These are phyloP conservation scores for Microdochium trichocladiopsis DNA, from an alignment of 2,329 filamentous ascomycete species.

Conservation along the genomic window DNA sequence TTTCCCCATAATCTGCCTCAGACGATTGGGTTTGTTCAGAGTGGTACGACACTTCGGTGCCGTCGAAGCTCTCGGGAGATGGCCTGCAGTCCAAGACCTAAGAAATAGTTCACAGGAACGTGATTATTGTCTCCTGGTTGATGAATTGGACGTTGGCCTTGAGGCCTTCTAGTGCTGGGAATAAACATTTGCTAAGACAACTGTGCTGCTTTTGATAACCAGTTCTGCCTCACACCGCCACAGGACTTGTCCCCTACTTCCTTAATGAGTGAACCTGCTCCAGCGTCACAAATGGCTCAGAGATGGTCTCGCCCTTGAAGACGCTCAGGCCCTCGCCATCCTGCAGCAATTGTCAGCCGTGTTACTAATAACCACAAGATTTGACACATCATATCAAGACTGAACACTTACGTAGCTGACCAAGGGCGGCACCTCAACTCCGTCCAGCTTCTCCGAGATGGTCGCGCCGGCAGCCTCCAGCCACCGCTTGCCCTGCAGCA, in stretches of 20 bases:
- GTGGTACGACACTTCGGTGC: no score
- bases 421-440: slow-evolving; percentile 85
- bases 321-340: slow-evolving; percentile 57
- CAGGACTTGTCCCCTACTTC: background rate
- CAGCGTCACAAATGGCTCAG: background rate
- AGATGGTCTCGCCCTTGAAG: slow-evolving; percentile 42
- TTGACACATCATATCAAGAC: background rate
- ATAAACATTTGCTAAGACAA: no score
- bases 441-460: slow-evolving; percentile 52
- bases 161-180: no score
- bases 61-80: no score
- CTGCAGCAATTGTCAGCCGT: slow-evolving; percentile 25
- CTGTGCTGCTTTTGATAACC: no score
- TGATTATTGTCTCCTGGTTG: no score
- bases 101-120: no score
- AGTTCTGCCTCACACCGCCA: no score
- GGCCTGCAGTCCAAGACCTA: no score
- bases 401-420: slow-evolving; percentile 81
- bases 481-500: slow-evolving; percentile 86
- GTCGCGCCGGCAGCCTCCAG: slow-evolving; percentile 68
- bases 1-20: background rate
- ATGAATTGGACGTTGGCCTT: no score
- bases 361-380: background rate
- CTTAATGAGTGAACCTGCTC: background rate
- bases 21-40: no score